phyloP scores from a whole-genome alignment of 371 early-diverging fungal species.

The Parasitella parasitica region DNA sequence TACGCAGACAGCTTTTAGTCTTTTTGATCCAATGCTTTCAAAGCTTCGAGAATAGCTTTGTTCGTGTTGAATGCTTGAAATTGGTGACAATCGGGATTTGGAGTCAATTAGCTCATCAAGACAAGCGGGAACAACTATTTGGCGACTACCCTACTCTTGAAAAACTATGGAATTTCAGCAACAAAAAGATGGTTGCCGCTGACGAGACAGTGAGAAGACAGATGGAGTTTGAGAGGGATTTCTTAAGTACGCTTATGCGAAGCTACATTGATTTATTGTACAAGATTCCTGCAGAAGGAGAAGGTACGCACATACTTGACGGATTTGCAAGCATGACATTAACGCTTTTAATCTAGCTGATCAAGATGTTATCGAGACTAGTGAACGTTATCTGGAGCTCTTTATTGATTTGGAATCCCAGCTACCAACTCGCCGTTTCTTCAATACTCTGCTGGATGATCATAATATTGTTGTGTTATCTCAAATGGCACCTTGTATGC shows the following conservation, averaged over 20 bases:
- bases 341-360: constrained; percentile 20
- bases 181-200: constrained; percentile 51
- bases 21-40: constrained; percentile 81
- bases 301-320: too few species aligned
- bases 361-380: constrained; percentile 56
- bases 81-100: constrained; percentile 77
- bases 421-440: constrained; percentile 87
- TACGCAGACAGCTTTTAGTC: constrained; percentile 53
- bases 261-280: constrained; percentile 55
- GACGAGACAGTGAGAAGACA: constrained; percentile 50
- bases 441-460: constrained; percentile 81
- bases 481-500: constrained; percentile 54
- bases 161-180: constrained; percentile 66
- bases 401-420: constrained; percentile 85
- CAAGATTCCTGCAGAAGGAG: constrained; percentile 52
- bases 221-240: constrained; percentile 55
- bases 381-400: constrained; percentile 80
- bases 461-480: constrained; percentile 71
- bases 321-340: too few species aligned
- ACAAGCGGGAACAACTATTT: constrained; percentile 56
- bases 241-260: constrained; percentile 60
- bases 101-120: constrained; percentile 58
- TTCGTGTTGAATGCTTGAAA: constrained; percentile 76
- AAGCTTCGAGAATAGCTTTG: constrained; percentile 72
- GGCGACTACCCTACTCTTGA: constrained; percentile 56